Evolutionary conservation across 805 yeast genomes (phyloP).

Genomic region (Yamadazyma tumulicola): DNA sequence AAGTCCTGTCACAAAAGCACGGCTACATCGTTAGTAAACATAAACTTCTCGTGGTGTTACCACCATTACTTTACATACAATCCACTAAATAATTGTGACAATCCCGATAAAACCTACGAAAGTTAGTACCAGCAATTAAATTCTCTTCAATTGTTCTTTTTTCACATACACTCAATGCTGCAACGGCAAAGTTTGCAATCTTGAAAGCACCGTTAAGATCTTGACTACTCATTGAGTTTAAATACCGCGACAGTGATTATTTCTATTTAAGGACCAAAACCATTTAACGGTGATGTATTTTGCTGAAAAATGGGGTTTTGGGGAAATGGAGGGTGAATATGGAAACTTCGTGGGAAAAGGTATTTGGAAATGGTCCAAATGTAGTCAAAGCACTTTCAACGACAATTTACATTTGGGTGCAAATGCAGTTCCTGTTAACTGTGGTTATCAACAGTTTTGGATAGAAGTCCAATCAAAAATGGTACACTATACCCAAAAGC

Average conservation of each 20-base stretch:
- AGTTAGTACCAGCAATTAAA: conserved; percentile 9
- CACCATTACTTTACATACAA: conserved; percentile 29
- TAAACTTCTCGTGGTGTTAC: background rate
- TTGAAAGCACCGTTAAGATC: conserved; percentile 47
- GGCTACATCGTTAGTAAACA: conserved; percentile 10
- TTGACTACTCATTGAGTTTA: conserved; percentile 8
- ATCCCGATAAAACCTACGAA: conserved; percentile 42
- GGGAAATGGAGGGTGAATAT: too few relatives aligned
- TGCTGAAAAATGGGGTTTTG: too few relatives aligned
- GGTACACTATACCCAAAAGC: too few relatives aligned
- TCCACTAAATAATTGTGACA: conserved; percentile 50
- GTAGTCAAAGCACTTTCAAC: too few relatives aligned
- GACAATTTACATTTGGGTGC: too few relatives aligned
- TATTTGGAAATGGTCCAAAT: too few relatives aligned
- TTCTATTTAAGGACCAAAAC: too few relatives aligned
- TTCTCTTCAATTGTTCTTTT: background rate
- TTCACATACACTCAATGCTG: conserved; percentile 47
- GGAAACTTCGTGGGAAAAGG: too few relatives aligned
- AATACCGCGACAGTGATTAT: background rate
- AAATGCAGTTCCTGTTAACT: too few relatives aligned
- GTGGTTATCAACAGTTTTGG: too few relatives aligned
- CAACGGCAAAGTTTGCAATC: conserved; percentile 53
- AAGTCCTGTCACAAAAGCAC: conserved; percentile 51
- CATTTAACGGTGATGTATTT: too few relatives aligned
- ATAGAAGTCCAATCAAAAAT: too few relatives aligned